Conservation (phyloP, 2,329 filamentous ascomycete genomes). For the Sphaceloma murrayae region DNA sequence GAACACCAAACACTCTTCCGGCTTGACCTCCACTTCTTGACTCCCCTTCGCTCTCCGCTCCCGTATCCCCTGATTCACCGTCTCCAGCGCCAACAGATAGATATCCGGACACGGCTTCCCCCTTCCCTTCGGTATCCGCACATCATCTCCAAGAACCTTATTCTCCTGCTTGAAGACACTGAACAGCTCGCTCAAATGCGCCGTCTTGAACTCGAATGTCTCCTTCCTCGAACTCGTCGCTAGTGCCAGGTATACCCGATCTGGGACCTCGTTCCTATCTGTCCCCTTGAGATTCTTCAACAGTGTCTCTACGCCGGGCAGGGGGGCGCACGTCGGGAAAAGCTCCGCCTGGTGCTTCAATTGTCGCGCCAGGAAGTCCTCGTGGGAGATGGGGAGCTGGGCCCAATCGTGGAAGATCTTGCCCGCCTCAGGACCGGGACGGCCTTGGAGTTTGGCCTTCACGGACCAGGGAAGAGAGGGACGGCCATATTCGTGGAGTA, state of each 20-base stretch:
- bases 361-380: slow-evolving; percentile 56
- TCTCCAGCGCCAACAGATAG: slow-evolving; percentile 74
- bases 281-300: slow-evolving; percentile 51
- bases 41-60: slow-evolving; percentile 22
- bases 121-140: slow-evolving; percentile 63
- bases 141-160: slow-evolving; percentile 76
- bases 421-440: slow-evolving; percentile 49
- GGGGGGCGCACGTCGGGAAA: slow-evolving; percentile 65
- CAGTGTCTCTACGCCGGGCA: slow-evolving; percentile 67
- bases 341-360: slow-evolving; percentile 55
- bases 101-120: slow-evolving; percentile 95
- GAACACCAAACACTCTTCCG: slow-evolving; percentile 16
- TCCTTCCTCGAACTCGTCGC: slow-evolving; percentile 66
- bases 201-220: slow-evolving; percentile 72
- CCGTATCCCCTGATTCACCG: slow-evolving; percentile 64
- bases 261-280: slow-evolving; percentile 30
- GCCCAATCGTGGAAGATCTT: slow-evolving; percentile 73
- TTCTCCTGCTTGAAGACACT: slow-evolving; percentile 55
- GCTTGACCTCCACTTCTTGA: slow-evolving; percentile 45
- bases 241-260: slow-evolving; percentile 64
- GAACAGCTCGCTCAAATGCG: slow-evolving; percentile 45
- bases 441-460: slow-evolving; percentile 76
- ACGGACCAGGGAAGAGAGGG: slow-evolving; percentile 81
- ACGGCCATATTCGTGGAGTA: slow-evolving; percentile 65
- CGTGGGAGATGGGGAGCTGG: slow-evolving; percentile 63